Percentiles rank a stretch among this genome's conserved stretches.
These are phyloP conservation scores for Diophrys sp. DNA, from an alignment of 73 alveolate genomes.

Conservation along the genomic window DNA sequence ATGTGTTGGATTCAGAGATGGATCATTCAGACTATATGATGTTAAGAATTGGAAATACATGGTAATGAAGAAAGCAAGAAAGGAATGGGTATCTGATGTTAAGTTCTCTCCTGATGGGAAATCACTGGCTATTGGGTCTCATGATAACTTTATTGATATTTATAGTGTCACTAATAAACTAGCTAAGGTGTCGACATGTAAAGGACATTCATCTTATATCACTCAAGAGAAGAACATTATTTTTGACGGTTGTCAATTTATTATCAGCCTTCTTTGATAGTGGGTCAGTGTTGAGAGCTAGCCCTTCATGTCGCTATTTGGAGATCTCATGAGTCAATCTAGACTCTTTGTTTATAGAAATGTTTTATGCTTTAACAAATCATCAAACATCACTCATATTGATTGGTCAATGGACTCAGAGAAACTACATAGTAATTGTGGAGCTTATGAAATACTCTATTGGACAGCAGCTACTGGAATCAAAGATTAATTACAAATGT, in stretches of 20 bases:
- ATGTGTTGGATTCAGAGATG: slow-evolving; percentile 92
- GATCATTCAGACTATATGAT: slow-evolving; percentile 84
- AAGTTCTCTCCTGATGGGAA: slow-evolving; percentile 96
- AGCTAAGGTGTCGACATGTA: slow-evolving; percentile 19
- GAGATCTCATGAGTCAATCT: too few species aligned
- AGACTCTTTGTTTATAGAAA: too few species aligned
- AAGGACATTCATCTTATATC: slow-evolving; percentile 77
- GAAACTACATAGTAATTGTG: slow-evolving; percentile 77
- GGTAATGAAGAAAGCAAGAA: slow-evolving; percentile 58
- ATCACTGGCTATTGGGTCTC: slow-evolving; percentile 89
- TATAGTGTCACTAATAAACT: slow-evolving; percentile 46
- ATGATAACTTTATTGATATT: slow-evolving; percentile 84
- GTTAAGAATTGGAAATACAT: slow-evolving; percentile 60
- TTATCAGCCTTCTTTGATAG: too few species aligned
- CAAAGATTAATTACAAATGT: too few species aligned
- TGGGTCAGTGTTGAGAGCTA: too few species aligned
- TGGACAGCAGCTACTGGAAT: slow-evolving; percentile 77
- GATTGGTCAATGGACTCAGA: slow-evolving; percentile 90
- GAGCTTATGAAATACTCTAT: slow-evolving; percentile 86
- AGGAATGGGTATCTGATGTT: slow-evolving; percentile 75
- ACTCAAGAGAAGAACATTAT: too few species aligned
- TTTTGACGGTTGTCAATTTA: too few species aligned
- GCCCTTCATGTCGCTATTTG: too few species aligned
- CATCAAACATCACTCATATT: too few species aligned
- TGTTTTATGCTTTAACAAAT: too few species aligned